These are phyloP conservation scores for Achaetomiella virescens DNA, from an alignment of 495 filamentous ascomycete species.

Conservation along the genomic window DNA sequence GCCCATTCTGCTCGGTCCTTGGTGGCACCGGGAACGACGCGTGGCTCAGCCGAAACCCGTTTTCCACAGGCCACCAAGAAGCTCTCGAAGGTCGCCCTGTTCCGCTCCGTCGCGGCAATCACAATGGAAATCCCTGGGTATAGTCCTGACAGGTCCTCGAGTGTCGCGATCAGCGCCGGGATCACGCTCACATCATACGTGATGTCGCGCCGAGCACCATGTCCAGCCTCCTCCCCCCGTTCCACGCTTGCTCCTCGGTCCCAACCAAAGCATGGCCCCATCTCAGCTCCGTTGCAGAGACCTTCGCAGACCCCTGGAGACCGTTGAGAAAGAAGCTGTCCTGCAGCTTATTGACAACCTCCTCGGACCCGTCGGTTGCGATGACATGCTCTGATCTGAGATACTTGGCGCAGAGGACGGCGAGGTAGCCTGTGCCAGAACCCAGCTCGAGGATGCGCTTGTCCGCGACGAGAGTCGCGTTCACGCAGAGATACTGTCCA, in stretches of 20 bases:
- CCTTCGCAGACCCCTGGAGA: slow-evolving; percentile 39
- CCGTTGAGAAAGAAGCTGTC: slow-evolving; percentile 63
- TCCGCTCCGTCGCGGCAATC: slow-evolving; percentile 46
- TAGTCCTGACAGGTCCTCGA: slow-evolving; percentile 35
- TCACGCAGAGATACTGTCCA: slow-evolving; percentile 57
- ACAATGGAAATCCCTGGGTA: slow-evolving; percentile 35
- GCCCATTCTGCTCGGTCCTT: slow-evolving; percentile 37
- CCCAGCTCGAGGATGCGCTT: slow-evolving; percentile 80
- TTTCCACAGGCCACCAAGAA: slow-evolving; percentile 36
- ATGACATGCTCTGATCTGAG: slow-evolving; percentile 58
- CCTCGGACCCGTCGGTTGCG: slow-evolving; percentile 74
- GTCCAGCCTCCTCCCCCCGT: slow-evolving; percentile 38
- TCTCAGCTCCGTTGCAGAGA: slow-evolving; percentile 47
- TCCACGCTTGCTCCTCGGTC: slow-evolving; percentile 40
- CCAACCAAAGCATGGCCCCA: slow-evolving; percentile 54
- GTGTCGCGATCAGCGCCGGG: slow-evolving; percentile 39
- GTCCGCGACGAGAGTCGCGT: slow-evolving; percentile 38
- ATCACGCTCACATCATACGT: slow-evolving; percentile 45
- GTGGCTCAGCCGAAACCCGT: slow-evolving; percentile 30
- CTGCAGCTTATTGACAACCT: slow-evolving; percentile 61
- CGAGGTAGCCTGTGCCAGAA: slow-evolving; percentile 80
- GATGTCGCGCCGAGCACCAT: slow-evolving; percentile 47
- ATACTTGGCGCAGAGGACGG: slow-evolving; percentile 71
- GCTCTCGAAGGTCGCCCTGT: slow-evolving; percentile 37
- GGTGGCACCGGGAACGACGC: slow-evolving; percentile 31